Base-by-base conservation (phyloP, 2,329 filamentous ascomycete genomes). In the Fusarium anthophilum region DNA sequence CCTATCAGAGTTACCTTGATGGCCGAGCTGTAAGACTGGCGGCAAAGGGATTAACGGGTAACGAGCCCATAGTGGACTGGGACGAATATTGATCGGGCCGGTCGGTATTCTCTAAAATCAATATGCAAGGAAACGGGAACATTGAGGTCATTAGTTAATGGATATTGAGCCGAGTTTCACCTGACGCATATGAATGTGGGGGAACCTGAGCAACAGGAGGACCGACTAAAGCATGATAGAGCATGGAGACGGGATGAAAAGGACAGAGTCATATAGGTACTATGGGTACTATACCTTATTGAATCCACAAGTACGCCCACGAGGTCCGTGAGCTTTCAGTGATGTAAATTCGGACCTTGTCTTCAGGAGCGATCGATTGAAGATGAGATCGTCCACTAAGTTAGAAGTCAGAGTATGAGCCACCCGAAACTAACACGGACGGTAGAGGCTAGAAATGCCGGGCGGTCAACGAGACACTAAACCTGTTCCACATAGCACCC, bases 391-490 rank as follows among this genome's bases (percentile, higher is more conserved):
- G 17, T 26, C 18, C 32, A 53, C 18, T 26, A 12, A 37, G 20
- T 53, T 22, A 47, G 22, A 45, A 26, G 47, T 60, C 20, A 13
- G 35, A 13, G 35, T 35, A 38, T 28, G 35, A 38, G 26, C 13
- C 44, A 17, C 22, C 44, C 6, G 14, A 43, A 30, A 35, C 20
- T 13, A 53, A 32, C n/a, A 37, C 26, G 11, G 35, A 26, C 13
- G 18, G 26, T 24, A 12, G 24, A 38, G 56, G 8, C 13, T 26
- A 28, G 35, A 79, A 78, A 66, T 83, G 81, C 80, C 80, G 78
- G 79, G 82, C 81, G 81, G 82, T 83, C 79, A 82, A 48, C 3
- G 15, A 3, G 4, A 11, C 59, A 69, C 78, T 81, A 81, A 60
- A 45, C 77, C 73, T 45, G 10, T 72, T 73, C 45, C 20, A 62